phyloP scores from a whole-genome alignment of 225 moss, liverwort and hornwort species.

The Pleurozium schreberi region DNA sequence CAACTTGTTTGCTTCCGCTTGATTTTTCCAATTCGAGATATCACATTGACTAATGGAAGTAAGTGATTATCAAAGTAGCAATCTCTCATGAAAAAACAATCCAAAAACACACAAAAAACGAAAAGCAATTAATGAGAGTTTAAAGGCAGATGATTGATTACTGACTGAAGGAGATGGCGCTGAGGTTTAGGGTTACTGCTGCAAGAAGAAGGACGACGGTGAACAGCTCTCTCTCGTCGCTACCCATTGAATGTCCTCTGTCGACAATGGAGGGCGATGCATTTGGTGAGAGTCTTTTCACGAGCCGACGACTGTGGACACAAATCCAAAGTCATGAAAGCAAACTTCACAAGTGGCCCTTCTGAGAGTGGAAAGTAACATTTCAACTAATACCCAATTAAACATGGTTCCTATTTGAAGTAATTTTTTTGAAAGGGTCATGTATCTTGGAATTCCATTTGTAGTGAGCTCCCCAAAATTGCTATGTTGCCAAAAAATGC shows the following conservation, averaged over 20 bases:
- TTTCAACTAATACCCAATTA: background rate
- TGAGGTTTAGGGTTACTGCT: background rate
- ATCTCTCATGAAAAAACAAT: background rate
- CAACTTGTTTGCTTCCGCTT: background rate
- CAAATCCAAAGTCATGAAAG: background rate
- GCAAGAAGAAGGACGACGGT: background rate
- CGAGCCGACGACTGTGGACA: too few species aligned
- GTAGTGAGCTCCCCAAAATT: too few species aligned
- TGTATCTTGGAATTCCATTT: too few species aligned
- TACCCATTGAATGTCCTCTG: background rate
- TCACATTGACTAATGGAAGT: background rate
- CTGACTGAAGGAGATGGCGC: background rate
- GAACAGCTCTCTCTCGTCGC: background rate
- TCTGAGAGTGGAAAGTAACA: background rate
- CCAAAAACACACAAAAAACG: background rate
- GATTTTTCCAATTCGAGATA: background rate
- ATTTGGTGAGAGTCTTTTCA: background rate
- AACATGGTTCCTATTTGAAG: background rate
- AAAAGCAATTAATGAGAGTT: background rate
- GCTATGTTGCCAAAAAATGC: too few species aligned
- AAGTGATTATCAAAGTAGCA: background rate
- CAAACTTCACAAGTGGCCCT: background rate
- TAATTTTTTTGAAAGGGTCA: background rate
- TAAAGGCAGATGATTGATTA: background rate
- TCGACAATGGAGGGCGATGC: background rate